Conservation (phyloP, 2,329 filamentous ascomycete genomes). For the Xylariaceae sp. region DNA sequence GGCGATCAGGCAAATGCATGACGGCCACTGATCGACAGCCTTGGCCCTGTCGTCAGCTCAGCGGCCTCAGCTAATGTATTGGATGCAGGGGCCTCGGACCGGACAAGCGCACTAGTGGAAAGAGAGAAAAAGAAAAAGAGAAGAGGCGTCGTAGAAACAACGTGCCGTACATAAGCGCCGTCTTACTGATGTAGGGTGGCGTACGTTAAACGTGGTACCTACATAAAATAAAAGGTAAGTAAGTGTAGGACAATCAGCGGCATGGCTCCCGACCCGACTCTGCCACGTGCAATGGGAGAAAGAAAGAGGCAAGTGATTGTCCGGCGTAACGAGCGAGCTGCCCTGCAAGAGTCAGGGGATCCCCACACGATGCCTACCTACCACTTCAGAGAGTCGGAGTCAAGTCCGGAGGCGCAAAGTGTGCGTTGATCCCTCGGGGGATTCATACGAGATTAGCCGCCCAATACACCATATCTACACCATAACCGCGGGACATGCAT, state of each 20-base stretch:
- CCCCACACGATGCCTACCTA: neutral
- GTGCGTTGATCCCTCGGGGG: too few species aligned
- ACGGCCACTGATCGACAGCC: neutral
- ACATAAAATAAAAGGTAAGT: too few species aligned
- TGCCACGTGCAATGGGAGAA: conserved; percentile 5
- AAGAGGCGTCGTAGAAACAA: neutral
- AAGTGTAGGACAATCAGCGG: too few species aligned
- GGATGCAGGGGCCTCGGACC: neutral
- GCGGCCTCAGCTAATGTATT: neutral
- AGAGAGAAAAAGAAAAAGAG: neutral
- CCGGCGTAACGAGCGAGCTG: neutral
- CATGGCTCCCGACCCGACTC: too few species aligned
- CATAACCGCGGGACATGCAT: too few species aligned
- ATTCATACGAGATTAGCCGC: too few species aligned
- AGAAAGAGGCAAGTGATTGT: neutral
- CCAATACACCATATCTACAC: too few species aligned
- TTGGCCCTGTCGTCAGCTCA: neutral
- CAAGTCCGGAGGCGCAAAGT: too few species aligned
- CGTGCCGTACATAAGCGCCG: neutral
- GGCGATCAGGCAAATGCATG: neutral
- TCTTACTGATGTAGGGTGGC: neutral
- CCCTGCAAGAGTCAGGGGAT: conserved; percentile 2
- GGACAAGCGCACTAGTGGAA: neutral
- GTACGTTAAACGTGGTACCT: neutral
- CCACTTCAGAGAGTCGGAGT: neutral